Conservation (phyloP, 1,139 yeast genomes). For the Scheffersomyces titani region DNA sequence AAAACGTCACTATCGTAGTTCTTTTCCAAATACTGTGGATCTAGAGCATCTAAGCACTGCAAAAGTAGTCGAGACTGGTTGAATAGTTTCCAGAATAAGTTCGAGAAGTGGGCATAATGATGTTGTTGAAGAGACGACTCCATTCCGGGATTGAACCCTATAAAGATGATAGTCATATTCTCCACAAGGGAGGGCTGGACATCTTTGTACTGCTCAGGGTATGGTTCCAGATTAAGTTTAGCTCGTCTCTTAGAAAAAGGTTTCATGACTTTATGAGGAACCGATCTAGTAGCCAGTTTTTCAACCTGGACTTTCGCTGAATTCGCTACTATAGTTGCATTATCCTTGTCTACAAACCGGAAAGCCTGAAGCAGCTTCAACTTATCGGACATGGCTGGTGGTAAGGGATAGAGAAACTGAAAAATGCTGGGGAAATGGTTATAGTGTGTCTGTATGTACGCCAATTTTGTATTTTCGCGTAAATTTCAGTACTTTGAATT, state of each 20-base stretch:
- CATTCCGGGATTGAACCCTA: slow-evolving; percentile 77
- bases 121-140: slow-evolving; percentile 66
- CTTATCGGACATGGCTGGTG: neutral
- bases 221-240: neutral
- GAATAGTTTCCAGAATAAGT: slow-evolving; percentile 69
- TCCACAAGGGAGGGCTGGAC: slow-evolving; percentile 2
- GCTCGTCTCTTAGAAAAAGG: neutral
- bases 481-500: neutral
- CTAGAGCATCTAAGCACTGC: slow-evolving; percentile 13
- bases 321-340: neutral
- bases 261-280: neutral
- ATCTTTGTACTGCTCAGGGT: neutral
- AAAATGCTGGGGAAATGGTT: neutral
- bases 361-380: slow-evolving; percentile 1
- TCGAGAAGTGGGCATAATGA: slow-evolving; percentile 73
- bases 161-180: slow-evolving; percentile 43
- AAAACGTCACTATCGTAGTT: slow-evolving; percentile 11
- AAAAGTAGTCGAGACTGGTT: slow-evolving; percentile 51
- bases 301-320: neutral
- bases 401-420: neutral
- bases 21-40: slow-evolving; percentile 3
- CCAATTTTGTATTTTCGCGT: neutral
- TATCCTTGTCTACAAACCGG: slow-evolving; percentile 1
- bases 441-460: neutral
- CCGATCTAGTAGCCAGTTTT: neutral